Percentiles rank a stretch among this genome's conserved stretches.
Conservation (phyloP, 441 rosid species). For the Arabidopsis lyrata region DNA sequence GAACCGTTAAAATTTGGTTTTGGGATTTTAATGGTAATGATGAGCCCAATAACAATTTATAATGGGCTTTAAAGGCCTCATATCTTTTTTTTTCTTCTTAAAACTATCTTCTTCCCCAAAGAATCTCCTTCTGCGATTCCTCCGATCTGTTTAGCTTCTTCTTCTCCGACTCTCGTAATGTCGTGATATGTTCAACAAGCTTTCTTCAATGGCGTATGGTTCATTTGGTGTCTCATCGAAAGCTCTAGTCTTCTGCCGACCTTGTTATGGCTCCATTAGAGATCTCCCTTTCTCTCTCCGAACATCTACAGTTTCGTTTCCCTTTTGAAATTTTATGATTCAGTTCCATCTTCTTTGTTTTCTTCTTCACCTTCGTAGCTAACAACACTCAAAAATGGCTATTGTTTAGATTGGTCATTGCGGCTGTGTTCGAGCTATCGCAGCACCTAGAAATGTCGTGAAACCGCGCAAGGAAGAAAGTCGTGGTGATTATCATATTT, state of each 20-base stretch:
- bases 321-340: background rate
- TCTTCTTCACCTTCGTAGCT: background rate
- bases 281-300: slow-evolving; percentile 40
- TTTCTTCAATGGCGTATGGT: slow-evolving; percentile 40
- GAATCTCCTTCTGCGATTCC: slow-evolving; percentile 33
- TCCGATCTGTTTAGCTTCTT: slow-evolving; percentile 35
- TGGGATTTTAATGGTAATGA: no score
- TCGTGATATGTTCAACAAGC: slow-evolving; percentile 33
- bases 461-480: slow-evolving; percentile 47
- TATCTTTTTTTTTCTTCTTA: background rate
- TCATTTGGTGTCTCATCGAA: slow-evolving; percentile 40
- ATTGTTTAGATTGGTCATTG: slow-evolving; percentile 45
- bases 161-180: slow-evolving; percentile 36
- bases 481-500: slow-evolving; percentile 27
- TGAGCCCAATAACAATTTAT: background rate
- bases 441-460: slow-evolving; percentile 42
- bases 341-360: background rate
- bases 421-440: slow-evolving; percentile 45
- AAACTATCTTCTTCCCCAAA: slow-evolving; percentile 1
- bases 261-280: slow-evolving; percentile 45
- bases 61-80: slow-evolving; percentile 20
- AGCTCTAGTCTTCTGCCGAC: slow-evolving; percentile 43
- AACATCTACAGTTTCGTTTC: slow-evolving; percentile 40
- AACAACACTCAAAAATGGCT: background rate
- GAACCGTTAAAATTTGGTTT: no score